A percentile compares a stretch with the other conserved stretches of the same genome.
Conservation (phyloP, 345 rosid genomes). For the Tarenaya hassleriana region DNA sequence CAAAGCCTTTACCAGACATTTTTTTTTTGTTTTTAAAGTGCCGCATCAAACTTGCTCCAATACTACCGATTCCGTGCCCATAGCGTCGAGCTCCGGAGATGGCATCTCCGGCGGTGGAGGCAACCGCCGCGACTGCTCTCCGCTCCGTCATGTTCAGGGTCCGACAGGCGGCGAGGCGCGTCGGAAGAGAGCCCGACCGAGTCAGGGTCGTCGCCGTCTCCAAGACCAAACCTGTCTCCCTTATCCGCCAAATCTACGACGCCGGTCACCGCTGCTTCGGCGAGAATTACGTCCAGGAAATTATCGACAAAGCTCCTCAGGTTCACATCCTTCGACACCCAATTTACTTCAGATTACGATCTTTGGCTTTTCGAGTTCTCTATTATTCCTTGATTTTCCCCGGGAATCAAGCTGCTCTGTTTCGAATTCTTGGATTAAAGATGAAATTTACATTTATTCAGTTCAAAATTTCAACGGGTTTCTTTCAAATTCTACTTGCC, state of each 20-base stretch:
- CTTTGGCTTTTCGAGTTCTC: neutral
- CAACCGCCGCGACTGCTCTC: constrained; percentile 52
- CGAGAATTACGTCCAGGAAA: constrained; percentile 84
- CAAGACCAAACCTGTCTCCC: constrained; percentile 80
- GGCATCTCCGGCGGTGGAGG: constrained; percentile 55
- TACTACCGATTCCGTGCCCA: no score
- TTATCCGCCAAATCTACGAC: constrained; percentile 73
- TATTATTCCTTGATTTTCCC: neutral
- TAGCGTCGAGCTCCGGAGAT: constrained; percentile 11
- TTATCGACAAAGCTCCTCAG: constrained; percentile 85
- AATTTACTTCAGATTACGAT: neutral
- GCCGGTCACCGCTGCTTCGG: constrained; percentile 90
- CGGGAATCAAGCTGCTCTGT: neutral
- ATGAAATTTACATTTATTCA: neutral
- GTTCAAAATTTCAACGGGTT: neutral
- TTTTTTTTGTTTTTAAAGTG: no score
- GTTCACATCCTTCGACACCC: constrained; percentile 26
- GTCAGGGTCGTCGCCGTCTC: constrained; percentile 76
- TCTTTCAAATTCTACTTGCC: neutral
- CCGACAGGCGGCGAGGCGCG: constrained; percentile 58
- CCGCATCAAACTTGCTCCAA: no score
- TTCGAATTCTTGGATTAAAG: neutral
- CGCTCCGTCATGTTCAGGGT: constrained; percentile 64
- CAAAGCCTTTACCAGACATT: no score
- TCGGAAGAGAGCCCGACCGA: constrained; percentile 42